Evolutionary conservation across 2,329 filamentous ascomycete genomes (phyloP), one percentile per base, ranked within the genome.

Genomic region (Fusarium nelsonii): DNA sequence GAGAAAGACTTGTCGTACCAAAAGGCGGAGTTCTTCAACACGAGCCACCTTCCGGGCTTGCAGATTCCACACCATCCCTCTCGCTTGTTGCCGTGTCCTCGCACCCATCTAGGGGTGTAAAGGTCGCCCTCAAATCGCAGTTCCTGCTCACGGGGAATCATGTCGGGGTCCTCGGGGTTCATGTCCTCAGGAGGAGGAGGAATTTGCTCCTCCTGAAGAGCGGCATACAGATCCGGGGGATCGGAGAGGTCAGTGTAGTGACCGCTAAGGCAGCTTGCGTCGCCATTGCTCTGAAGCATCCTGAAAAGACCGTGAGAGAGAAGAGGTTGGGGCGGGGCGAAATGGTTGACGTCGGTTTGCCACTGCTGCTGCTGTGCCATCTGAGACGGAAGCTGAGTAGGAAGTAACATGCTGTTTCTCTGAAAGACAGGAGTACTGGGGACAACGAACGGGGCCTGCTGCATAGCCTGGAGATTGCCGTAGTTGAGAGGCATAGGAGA

Each of bases 1-100:
- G 91, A 93, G 78, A 96, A 97, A 59, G 91, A 92, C 83, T 96
- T 95, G 82, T 97, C 93, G 79, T 97, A 97, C 93, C 93, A 97
- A 78, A 93, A 97, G 8, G 93, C 93, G 57, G 91, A 94, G 81
- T 97, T 96, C 83, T 96, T 97, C 62, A 97, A 83, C 16, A 94
- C 92, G 55, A 95, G 86, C 93, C 93, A 97, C 50, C 92, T 85
- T 4, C 92, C 92, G 4, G 92, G 91, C 78, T 94, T 94, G 83
- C 93, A 97, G 72, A 95, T 92, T 23, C 92, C 92, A 74, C 93
- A 97, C 92, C 93, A 97, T 5, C 93, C 93, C 78, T 95, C 92
- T 41, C 93, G 90, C 83, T 94, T 94, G 80, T 94, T 94, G 28
- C 93, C 92, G 67, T 95, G 91, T 23, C 93, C 93, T 36, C 93